Evolutionary conservation across 257 asterid genomes (phyloP).

Genomic region (Primulina tabacum): DNA sequence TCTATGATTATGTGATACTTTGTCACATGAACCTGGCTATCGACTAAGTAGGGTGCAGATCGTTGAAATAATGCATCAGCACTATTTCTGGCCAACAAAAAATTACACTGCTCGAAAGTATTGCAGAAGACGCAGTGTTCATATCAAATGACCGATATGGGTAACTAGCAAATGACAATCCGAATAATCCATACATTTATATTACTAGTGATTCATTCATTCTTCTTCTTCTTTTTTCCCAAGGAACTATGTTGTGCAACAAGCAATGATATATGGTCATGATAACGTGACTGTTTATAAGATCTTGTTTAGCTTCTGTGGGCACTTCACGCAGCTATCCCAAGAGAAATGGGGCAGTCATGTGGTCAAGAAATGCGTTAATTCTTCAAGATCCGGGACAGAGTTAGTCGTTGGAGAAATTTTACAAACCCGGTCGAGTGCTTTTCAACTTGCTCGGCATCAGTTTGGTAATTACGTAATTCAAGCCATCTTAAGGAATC

Average conservation of each 20-base stretch:
- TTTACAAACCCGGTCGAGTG: neutral
- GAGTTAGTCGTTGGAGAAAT: slow-evolving; percentile 26
- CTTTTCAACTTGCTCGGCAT: slow-evolving; percentile 25
- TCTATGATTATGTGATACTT: slow-evolving; percentile 21
- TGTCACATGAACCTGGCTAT: slow-evolving; percentile 26
- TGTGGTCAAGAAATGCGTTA: slow-evolving; percentile 43
- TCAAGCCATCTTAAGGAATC: no score
- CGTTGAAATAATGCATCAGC: slow-evolving; percentile 28
- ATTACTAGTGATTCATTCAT: neutral
- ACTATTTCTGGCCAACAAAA: slow-evolving; percentile 19
- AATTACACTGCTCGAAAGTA: slow-evolving; percentile 22
- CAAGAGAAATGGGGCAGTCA: slow-evolving; percentile 32
- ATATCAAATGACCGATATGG: slow-evolving; percentile 45
- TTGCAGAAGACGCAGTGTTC: slow-evolving; percentile 26
- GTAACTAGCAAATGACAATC: slow-evolving; percentile 9
- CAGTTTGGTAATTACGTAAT: no score
- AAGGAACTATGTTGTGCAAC: slow-evolving; percentile 54
- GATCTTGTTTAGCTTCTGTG: slow-evolving; percentile 15
- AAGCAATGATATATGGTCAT: slow-evolving; percentile 16
- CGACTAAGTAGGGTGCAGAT: slow-evolving; percentile 36
- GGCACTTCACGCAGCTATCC: slow-evolving; percentile 28
- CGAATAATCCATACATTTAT: neutral
- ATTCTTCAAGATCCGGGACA: slow-evolving; percentile 6
- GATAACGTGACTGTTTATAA: neutral
- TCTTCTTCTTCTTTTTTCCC: neutral